phyloP scores from a whole-genome alignment of 2,329 filamentous ascomycete species.

The Claviceps citrina region DNA sequence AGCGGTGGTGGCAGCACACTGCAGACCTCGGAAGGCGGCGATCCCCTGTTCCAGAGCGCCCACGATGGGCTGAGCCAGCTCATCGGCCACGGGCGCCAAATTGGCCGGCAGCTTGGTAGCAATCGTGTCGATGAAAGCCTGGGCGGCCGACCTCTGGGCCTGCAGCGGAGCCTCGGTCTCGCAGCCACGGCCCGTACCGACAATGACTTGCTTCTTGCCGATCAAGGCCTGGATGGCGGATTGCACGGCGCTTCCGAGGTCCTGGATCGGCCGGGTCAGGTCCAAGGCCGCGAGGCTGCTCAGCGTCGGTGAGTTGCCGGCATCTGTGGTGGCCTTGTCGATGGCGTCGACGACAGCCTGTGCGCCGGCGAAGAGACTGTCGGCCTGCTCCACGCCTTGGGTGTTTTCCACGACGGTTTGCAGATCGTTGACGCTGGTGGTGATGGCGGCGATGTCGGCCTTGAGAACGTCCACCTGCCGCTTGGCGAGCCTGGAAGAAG shows the following conservation, averaged over 20 bases:
- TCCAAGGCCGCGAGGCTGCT: not conserved
- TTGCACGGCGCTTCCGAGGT: not conserved
- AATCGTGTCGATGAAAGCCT: not conserved
- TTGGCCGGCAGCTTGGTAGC: not conserved
- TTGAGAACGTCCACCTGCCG: not conserved
- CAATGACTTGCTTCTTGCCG: slow-evolving; percentile 2
- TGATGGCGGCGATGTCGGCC: not conserved
- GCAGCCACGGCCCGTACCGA: slow-evolving; percentile 2
- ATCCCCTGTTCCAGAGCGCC: not conserved
- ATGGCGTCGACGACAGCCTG: not conserved
- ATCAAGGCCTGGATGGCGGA: not conserved
- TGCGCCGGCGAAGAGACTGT: not conserved
- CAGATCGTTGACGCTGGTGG: not conserved
- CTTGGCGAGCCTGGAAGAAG: not conserved
- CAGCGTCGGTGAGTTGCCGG: not conserved
- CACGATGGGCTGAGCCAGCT: not conserved
- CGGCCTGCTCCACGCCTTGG: not conserved
- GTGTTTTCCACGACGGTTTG: not conserved
- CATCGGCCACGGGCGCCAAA: not conserved
- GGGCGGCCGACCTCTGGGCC: not conserved
- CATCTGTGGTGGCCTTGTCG: not conserved
- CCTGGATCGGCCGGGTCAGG: not conserved
- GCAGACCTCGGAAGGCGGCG: slow-evolving; percentile 3
- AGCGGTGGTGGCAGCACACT: not conserved
- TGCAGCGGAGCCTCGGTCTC: slow-evolving; percentile 2